Evolutionary conservation across 805 yeast genomes (phyloP).

Genomic region (Candida caryicola): DNA sequence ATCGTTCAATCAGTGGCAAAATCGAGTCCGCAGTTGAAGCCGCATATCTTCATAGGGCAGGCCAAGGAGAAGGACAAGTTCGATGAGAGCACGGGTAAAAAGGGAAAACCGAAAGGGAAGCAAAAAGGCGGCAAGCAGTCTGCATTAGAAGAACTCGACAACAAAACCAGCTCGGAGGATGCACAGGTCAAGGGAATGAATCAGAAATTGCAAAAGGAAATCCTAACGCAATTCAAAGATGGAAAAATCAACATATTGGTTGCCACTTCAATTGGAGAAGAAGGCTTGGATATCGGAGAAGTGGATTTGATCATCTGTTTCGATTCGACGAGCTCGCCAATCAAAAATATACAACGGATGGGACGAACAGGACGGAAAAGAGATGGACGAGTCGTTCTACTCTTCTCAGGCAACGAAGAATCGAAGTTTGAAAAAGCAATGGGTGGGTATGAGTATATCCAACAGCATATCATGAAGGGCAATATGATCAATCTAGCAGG

Average conservation of each 20-base stretch:
- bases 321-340: slow-evolving; percentile 91
- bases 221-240: slow-evolving; percentile 66
- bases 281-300: slow-evolving; percentile 97
- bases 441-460: slow-evolving; percentile 78
- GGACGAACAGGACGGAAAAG: slow-evolving; percentile 97
- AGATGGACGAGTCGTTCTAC: slow-evolving; percentile 74
- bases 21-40: slow-evolving; percentile 35
- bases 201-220: slow-evolving; percentile 80
- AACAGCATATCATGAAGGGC: slow-evolving; percentile 58
- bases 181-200: slow-evolving; percentile 86
- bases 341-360: slow-evolving; percentile 91
- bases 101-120: slow-evolving; percentile 14
- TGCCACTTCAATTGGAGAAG: slow-evolving; percentile 97
- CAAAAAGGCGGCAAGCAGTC: slow-evolving; percentile 35
- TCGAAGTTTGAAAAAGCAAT: slow-evolving; percentile 78
- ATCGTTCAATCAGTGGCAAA: slow-evolving; percentile 65
- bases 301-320: slow-evolving; percentile 91
- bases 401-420: slow-evolving; percentile 77
- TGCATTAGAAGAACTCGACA: slow-evolving; percentile 21
- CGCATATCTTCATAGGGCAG: slow-evolving; percentile 94
- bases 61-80: slow-evolving; percentile 69
- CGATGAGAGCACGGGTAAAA: slow-evolving; percentile 48
- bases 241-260: slow-evolving; percentile 80
- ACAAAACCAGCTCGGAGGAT: slow-evolving; percentile 62
- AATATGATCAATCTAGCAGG: slow-evolving; percentile 41